Conservation (phyloP, 495 filamentous ascomycete species). For the Umbilicaria muhlenbergii region DNA sequence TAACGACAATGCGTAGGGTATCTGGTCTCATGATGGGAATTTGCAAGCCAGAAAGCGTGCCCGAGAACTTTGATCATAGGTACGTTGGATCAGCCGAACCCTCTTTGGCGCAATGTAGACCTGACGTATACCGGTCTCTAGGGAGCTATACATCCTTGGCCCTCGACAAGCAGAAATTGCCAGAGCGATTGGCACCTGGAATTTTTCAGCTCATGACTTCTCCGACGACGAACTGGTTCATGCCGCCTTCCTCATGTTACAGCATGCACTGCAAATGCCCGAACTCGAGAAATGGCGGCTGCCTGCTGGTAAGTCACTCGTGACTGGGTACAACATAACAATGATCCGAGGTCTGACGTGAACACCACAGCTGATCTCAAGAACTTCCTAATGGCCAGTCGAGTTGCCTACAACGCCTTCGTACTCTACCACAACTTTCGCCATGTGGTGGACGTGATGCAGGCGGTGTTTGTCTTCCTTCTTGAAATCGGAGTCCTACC, state of each 20-base stretch:
- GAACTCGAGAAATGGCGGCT: constrained; percentile 69
- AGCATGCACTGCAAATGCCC: constrained; percentile 72
- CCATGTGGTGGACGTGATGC: constrained; percentile 89
- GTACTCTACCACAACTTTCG: constrained; percentile 99
- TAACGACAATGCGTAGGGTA: constrained; percentile 38
- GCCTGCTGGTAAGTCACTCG: constrained; percentile 42
- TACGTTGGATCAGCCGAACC: constrained; percentile 7
- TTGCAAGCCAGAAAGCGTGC: constrained; percentile 53
- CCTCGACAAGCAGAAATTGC: constrained; percentile 45
- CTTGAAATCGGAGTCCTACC: constrained; percentile 66
- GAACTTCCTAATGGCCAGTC: constrained; percentile 67
- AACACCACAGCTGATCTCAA: constrained; percentile 40
- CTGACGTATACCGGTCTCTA: background rate
- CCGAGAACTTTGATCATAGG: constrained; percentile 34
- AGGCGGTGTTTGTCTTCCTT: constrained; percentile 88
- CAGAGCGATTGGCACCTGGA: constrained; percentile 61
- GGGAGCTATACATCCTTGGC: constrained; percentile 7
- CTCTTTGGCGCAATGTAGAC: no score
- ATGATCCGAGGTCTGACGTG: constrained; percentile 2
- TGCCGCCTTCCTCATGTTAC: constrained; percentile 66
- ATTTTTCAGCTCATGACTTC: constrained; percentile 78
- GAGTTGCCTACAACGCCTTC: constrained; percentile 80
- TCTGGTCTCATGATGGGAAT: constrained; percentile 85
- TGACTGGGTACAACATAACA: background rate
- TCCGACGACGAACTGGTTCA: constrained; percentile 76